Base-by-base conservation (phyloP, 169 alveolate genomes). In the Eimeria mitis region DNA sequence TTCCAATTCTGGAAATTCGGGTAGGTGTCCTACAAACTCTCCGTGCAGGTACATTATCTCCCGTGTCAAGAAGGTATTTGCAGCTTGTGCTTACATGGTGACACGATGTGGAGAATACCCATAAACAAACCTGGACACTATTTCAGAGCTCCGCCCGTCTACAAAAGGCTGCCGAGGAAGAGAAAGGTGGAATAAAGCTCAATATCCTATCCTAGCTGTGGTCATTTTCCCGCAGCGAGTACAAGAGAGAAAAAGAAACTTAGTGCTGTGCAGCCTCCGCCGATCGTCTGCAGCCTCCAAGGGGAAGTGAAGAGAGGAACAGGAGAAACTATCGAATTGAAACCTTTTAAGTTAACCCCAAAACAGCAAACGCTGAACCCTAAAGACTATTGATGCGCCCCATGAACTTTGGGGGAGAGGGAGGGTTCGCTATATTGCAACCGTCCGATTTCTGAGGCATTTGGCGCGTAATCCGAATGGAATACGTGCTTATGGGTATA, bases 301-400 rank as follows among this genome's bases (percentile, higher is more conserved):
- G 56, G 54, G 2, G 83, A 73, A 40, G 40, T 73, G 21, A 73
- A 42, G 13, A 37, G n/a, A 40, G 75, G 21, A 40, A 73, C 37
- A 23, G 75, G 52, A 14, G 75, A 28, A 14, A 52, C 90, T 16
- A 9, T 54, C 54, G 56, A 23, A n/a, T 54, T 83, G 59, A 83
- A 83, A 31, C 75, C 90, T 34, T 83, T 54, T 37, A 83, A 83
- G 90, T 56, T 83, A 21, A 56, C 73, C 5, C 90, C 90, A 31
- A 83, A 54, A 56, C 28, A 56, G 34, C 75, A 54, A 40, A 83
- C 52, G 76, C 76, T 54, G 40, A 83, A 52, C 54, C 73, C 68
- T 44, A 52, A 78, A 8, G 88, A 78, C 61, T 23, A 73, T 1
- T 73, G 54, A 40, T 73, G 83, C 21, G 19, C 49, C 78, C 78